Evolutionary conservation across 306 rosid species (phyloP), one percentile per base, ranked within the genome.

Genomic region (Medicago ruthenica): DNA sequence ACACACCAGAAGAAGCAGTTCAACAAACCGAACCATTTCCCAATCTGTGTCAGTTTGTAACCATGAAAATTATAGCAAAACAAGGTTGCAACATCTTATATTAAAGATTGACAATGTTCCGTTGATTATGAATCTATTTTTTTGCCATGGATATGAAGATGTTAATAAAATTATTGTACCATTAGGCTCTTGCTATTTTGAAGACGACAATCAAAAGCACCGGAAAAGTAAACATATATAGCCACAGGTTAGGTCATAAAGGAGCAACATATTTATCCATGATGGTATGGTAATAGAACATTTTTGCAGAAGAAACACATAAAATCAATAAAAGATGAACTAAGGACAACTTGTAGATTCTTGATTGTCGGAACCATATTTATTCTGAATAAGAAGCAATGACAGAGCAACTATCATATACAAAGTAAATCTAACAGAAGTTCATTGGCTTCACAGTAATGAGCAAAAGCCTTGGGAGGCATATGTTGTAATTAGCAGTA

Each of bases 361-460:
- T 70, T 80, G 85, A 77, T 72, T 88, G 76, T 74, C 58, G 67
- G 82, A n/a, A 4, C 96, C 93, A 75, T 86, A 92, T 89, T 84
- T 92, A 83, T 92, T 87, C 80, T 88, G 96, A 45, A 90, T 81
- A 95, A 90, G 92, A 70, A 75, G 40, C 78, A 47, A 74, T 36
- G 68, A 59, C 57, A 48, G 27, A 66, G 7, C 78, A 76, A 20
- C 9, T 84, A 71, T 55, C 16, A 48, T 9, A 58, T 62, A 76
- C 9, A 51, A 31, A 31, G 36, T 45, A 45, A 4, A 86, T 94
- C 98, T 50, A 91, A 84, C 69, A 94, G 87, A 83, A 94, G 89
- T 71, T 91, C 82, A 79, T 89, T 94, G n/a, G 96, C 96, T 75
- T 90, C 93, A 66, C 87, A 94, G 83, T 83, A 90, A 87, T 94